phyloP scores from a whole-genome alignment of 331 rosid genomes.

The Arachis monticola region DNA sequence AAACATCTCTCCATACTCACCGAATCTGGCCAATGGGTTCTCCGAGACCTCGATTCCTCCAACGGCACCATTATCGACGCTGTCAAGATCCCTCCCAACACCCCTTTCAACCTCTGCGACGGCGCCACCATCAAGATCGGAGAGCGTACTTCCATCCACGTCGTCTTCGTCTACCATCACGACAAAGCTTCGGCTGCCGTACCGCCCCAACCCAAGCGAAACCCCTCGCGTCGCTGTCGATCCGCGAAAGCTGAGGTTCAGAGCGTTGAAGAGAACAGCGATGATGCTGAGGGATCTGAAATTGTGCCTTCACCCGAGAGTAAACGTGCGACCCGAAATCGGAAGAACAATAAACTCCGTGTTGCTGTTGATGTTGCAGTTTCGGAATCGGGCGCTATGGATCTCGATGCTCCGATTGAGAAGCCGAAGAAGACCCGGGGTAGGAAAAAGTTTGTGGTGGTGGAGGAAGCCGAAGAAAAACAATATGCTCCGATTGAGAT shows the following conservation, averaged over 20 bases:
- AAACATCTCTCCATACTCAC: slow-evolving; percentile 64
- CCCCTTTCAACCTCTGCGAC: slow-evolving; percentile 48
- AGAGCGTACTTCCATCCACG: slow-evolving; percentile 59
- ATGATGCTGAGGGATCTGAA: slow-evolving; percentile 20
- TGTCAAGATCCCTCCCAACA: slow-evolving; percentile 41
- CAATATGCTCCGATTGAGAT: too few species aligned
- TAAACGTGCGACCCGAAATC: slow-evolving; percentile 27
- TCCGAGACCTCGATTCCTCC: slow-evolving; percentile 77
- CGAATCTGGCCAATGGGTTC: slow-evolving; percentile 56
- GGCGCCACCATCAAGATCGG: slow-evolving; percentile 72
- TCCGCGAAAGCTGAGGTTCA: slow-evolving; percentile 7
- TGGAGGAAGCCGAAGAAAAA: too few species aligned
- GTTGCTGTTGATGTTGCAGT: background rate
- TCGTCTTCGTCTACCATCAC: slow-evolving; percentile 24
- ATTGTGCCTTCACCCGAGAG: slow-evolving; percentile 18
- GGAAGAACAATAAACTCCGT: background rate
- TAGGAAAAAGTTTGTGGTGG: too few species aligned
- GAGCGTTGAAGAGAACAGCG: slow-evolving; percentile 14
- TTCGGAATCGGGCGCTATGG: background rate
- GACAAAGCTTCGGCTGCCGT: background rate
- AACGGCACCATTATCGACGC: slow-evolving; percentile 74
- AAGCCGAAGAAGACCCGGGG: background rate
- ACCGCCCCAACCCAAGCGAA: background rate
- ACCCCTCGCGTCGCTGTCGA: background rate
- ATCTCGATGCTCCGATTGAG: slow-evolving; percentile 26